Evolutionary conservation across 2,329 filamentous ascomycete species (phyloP).

Genomic region (Claviceps sp.): DNA sequence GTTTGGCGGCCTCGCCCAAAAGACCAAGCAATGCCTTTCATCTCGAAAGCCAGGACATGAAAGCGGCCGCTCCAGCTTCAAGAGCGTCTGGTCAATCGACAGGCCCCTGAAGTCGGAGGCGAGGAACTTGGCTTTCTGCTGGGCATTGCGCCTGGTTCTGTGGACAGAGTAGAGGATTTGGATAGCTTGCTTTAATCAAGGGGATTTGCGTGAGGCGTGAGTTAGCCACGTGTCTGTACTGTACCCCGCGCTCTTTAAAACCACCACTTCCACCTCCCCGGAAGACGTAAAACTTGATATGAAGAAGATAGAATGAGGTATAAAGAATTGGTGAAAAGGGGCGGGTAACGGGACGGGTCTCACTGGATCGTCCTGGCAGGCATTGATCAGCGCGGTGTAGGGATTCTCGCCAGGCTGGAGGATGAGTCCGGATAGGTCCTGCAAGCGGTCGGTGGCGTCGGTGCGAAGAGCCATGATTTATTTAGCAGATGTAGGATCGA

Average conservation of each 20-base stretch:
- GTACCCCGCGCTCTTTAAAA: too few relatives aligned
- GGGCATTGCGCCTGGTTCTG: slow-evolving; percentile 57
- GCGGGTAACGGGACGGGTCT: not conserved
- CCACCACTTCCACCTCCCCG: too few relatives aligned
- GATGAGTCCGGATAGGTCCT: slow-evolving; percentile 39
- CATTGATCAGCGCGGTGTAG: slow-evolving; percentile 58
- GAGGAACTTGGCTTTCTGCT: slow-evolving; percentile 64
- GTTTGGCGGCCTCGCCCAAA: slow-evolving; percentile 75
- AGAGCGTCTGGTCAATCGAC: slow-evolving; percentile 61
- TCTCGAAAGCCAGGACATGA: slow-evolving; percentile 60
- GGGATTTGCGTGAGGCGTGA: not conserved
- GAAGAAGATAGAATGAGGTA: not conserved
- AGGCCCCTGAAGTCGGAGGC: slow-evolving; percentile 54
- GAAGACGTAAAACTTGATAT: not conserved
- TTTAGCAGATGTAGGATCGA: not conserved
- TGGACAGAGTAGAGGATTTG: slow-evolving; percentile 63
- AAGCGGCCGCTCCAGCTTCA: slow-evolving; percentile 50
- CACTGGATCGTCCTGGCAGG: slow-evolving; percentile 55
- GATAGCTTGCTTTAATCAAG: slow-evolving; percentile 40
- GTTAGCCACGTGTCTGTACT: not conserved
- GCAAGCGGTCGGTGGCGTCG: slow-evolving; percentile 34
- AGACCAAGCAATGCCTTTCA: slow-evolving; percentile 66
- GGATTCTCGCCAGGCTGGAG: slow-evolving; percentile 51
- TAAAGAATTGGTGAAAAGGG: not conserved
- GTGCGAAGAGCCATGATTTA: slow-evolving; percentile 6